Conservation (phyloP, 2,329 filamentous ascomycete genomes). For the Alternaria triticimaculans region DNA sequence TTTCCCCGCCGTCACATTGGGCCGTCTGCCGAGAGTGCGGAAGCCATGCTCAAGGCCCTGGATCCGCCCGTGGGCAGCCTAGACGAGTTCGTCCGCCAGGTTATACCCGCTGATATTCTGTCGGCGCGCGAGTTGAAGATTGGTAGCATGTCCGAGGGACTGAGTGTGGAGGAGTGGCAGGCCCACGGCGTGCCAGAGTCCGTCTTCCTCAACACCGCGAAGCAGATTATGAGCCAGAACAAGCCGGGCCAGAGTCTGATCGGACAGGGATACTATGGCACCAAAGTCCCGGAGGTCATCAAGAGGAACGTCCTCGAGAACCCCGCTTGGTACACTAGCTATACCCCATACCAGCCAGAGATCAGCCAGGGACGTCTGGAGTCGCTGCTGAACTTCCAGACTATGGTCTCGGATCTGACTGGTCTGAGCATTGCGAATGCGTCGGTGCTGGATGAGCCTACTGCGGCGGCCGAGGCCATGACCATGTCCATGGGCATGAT, state of each 20-base stretch:
- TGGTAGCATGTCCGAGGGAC: conserved; percentile 21
- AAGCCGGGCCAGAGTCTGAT: conserved; percentile 73
- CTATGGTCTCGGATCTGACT: conserved; percentile 86
- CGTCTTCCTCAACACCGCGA: conserved; percentile 61
- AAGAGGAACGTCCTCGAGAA: conserved; percentile 92
- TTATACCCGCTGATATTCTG: conserved; percentile 80
- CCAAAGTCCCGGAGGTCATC: conserved; percentile 87
- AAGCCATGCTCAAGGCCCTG: conserved; percentile 80
- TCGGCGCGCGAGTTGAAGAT: conserved; percentile 69
- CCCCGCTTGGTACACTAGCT: conserved; percentile 97
- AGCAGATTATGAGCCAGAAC: conserved; percentile 66
- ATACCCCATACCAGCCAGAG: conserved; percentile 96
- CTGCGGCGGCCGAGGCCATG: conserved; percentile 94
- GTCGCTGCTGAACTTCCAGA: conserved; percentile 95
- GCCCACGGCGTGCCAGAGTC: conserved; percentile 60
- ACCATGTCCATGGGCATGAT: conserved; percentile 84
- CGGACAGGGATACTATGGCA: conserved; percentile 86
- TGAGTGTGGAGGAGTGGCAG: conserved; percentile 53
- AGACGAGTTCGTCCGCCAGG: conserved; percentile 84
- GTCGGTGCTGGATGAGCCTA: conserved; percentile 87
- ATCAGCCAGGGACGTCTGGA: conserved; percentile 95
- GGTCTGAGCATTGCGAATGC: conserved; percentile 88
- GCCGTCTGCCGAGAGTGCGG: conserved; percentile 71
- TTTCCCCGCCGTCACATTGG: conserved; percentile 89
- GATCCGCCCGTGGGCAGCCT: conserved; percentile 75